Evolutionary conservation across 306 rosid genomes (phyloP).

Genomic region (Heteromeles arbutifolia): DNA sequence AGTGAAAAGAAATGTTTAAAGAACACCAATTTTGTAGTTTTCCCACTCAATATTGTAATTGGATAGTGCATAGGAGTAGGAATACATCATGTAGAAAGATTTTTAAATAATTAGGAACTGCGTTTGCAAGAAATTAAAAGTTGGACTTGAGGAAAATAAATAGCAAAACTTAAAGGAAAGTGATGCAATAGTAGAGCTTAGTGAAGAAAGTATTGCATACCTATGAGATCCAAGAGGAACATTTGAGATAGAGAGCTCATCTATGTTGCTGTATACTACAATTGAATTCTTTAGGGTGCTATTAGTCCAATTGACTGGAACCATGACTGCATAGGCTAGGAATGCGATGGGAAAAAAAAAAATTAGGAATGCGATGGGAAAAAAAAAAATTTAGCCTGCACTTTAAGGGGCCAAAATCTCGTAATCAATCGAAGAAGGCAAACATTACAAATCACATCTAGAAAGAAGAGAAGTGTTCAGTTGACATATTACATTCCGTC

Average conservation of each 20-base stretch:
- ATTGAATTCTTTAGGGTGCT: conserved; percentile 58
- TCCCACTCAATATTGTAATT: neutral
- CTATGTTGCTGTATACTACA: conserved; percentile 59
- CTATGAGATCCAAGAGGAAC: conserved; percentile 73
- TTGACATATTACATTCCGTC: neutral
- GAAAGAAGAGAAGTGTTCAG: neutral
- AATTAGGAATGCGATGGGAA: too few species aligned
- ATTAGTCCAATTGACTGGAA: conserved; percentile 96
- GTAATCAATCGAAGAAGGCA: conserved; percentile 17
- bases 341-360: conserved; percentile 78
- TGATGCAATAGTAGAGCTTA: neutral
- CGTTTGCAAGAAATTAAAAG: neutral
- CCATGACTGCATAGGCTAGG: conserved; percentile 72
- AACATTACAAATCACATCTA: neutral
- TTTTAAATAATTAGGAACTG: too few species aligned
- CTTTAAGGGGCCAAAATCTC: conserved; percentile 11
- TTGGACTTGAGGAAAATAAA: neutral
- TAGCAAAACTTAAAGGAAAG: neutral
- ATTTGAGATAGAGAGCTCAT: conserved; percentile 91
- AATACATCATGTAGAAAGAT: neutral
- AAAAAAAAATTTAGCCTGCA: conserved; percentile 97
- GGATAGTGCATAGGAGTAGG: neutral
- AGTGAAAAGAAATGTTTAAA: neutral
- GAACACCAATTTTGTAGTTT: neutral
- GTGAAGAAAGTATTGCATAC: conserved; percentile 27